These are phyloP conservation scores for Bjerkandera adusta DNA, from an alignment of 1,284 basidiomycete species.

Conservation along the genomic window DNA sequence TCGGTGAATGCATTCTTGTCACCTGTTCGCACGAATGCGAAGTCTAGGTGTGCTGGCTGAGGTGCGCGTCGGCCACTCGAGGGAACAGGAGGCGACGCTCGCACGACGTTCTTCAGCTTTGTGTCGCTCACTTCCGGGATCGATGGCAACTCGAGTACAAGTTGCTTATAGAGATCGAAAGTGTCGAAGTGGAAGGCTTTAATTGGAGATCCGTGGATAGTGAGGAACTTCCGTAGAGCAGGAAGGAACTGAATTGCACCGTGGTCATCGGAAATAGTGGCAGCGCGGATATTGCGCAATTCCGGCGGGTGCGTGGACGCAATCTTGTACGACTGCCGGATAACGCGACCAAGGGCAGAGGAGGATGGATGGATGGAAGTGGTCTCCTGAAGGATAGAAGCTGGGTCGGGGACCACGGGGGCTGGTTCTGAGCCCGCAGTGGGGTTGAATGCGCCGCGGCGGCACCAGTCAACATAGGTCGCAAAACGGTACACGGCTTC, in stretches of 20 bases:
- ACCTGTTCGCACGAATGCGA: conserved; percentile 24
- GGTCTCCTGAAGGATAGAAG: too few species aligned
- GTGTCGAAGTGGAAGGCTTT: neutral
- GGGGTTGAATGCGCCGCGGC: neutral
- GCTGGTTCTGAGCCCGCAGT: neutral
- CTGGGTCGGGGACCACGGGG: too few species aligned
- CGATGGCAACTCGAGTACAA: conserved; percentile 13
- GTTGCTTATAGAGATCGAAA: conserved; percentile 4
- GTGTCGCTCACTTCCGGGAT: conserved; percentile 18
- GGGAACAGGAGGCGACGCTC: conserved; percentile 18
- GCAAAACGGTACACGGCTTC: conserved; percentile 15
- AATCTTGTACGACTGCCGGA: conserved; percentile 1
- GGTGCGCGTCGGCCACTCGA: conserved; percentile 9
- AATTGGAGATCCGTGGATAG: neutral
- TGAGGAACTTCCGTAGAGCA: conserved; percentile 7
- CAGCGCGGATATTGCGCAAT: conserved; percentile 6
- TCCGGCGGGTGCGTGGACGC: conserved; percentile 1
- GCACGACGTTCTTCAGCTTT: conserved; percentile 20
- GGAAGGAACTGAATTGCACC: conserved; percentile 14
- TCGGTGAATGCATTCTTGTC: conserved; percentile 21
- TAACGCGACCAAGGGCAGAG: neutral
- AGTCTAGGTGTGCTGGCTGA: conserved; percentile 23
- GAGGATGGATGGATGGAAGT: too few species aligned
- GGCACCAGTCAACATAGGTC: conserved; percentile 11
- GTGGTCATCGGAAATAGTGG: conserved; percentile 5